Evolutionary conservation across 2,329 filamentous ascomycete species (phyloP), one percentile per base, ranked within the genome.

Genomic region (Chaetomiaceae sp.): DNA sequence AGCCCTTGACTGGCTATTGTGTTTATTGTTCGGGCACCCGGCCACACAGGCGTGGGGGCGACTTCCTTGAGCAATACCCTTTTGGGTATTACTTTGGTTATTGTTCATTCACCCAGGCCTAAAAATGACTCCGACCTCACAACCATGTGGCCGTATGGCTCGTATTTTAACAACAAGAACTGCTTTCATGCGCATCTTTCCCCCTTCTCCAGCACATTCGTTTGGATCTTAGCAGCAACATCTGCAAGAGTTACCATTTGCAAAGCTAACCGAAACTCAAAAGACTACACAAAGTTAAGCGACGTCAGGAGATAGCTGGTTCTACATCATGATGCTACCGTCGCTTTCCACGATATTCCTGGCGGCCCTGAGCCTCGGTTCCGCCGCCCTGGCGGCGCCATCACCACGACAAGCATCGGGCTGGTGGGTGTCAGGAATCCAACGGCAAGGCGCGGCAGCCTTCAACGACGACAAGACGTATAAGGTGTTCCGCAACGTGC

Each of bases 401-500:
- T 56, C 51, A 31, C 61, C 46, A 41, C 57, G 21, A 52, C 57
- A 31, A 44, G 60, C 42, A 6, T 75, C 77, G 5, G 70, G 68
- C 62, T 93, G 86, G 76, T 95, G 89, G 89, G 68, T 93, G 50
- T 75, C 79, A 31, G 73, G 74, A 55, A 84, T 93, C 62, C 65
- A 82, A 60, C 84, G 85, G 35, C 80, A 89, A 60, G 89, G 88
- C 51, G 69, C 71, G 2, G 77, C 83, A 38, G 80, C 86, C 25
- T 95, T 84, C 63, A 68, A 79, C 55, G 65, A 65, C 27, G 65
- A 66, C 33, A 56, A 72, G 20, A 68, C 70, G 63, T 93, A 89
- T 76, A 77, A 87, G 66, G 73, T 91, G 57, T 90, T 82, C 70
- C 83, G 87, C 60, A 89, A 89, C 60, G 86, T 91, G 42, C 82